These are phyloP conservation scores for Salix purpurea DNA, from an alignment of 345 rosid genomes.

Conservation along the genomic window DNA sequence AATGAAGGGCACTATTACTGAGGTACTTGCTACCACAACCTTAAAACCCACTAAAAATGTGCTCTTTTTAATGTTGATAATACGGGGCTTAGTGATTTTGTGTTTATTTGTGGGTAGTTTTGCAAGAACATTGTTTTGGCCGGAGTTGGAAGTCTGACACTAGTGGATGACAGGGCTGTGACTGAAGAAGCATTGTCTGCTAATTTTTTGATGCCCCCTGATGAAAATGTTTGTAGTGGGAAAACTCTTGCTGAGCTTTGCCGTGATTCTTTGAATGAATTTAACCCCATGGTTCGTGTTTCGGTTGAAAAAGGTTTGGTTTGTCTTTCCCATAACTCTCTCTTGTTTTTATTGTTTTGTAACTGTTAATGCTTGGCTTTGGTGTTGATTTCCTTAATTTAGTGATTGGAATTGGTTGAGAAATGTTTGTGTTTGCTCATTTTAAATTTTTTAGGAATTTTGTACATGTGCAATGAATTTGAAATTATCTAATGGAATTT, in stretches of 20 bases:
- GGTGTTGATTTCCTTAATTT: background rate
- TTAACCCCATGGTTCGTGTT: constrained; percentile 91
- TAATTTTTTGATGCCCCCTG: constrained; percentile 70
- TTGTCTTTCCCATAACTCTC: background rate
- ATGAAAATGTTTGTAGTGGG: constrained; percentile 45
- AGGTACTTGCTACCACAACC: constrained; percentile 37
- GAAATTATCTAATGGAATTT: background rate
- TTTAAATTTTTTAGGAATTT: background rate
- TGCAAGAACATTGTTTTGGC: constrained; percentile 96
- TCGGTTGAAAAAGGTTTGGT: constrained; percentile 64
- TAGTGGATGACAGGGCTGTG: constrained; percentile 69
- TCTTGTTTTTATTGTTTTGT: background rate
- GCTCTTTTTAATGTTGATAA: background rate
- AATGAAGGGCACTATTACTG: constrained; percentile 76
- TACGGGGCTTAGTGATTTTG: background rate
- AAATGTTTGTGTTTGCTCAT: background rate
- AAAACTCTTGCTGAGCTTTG: constrained; percentile 84
- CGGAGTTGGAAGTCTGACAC: constrained; percentile 84
- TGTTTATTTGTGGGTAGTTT: constrained; percentile 45
- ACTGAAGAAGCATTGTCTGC: constrained; percentile 60
- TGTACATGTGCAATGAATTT: background rate
- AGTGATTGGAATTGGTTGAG: background rate
- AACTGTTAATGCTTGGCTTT: background rate
- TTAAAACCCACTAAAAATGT: background rate
- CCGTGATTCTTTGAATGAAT: constrained; percentile 71